These are phyloP conservation scores for Fusarium buxicola DNA, from an alignment of 2,329 filamentous ascomycete genomes.

Conservation along the genomic window DNA sequence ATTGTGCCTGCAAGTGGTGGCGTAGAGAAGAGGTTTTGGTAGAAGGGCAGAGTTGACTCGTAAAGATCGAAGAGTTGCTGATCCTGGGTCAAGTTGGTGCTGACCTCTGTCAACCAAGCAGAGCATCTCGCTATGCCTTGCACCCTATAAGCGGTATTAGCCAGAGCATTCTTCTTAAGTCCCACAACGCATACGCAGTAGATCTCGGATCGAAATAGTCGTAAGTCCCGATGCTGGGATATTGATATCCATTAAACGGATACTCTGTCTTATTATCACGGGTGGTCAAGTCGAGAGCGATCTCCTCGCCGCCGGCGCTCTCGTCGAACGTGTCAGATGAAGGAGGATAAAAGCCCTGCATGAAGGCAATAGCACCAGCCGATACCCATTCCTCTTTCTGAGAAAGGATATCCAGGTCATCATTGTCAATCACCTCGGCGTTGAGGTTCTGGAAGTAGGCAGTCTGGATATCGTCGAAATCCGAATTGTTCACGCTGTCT, in stretches of 20 bases:
- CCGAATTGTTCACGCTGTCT: constrained; percentile 37
- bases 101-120: constrained; percentile 51
- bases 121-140: constrained; percentile 55
- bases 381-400: constrained; percentile 63
- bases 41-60: constrained; percentile 53
- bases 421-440: constrained; percentile 60
- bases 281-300: constrained; percentile 55
- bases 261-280: constrained; percentile 65
- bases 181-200: constrained; percentile 55
- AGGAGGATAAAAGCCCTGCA: constrained; percentile 88
- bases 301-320: constrained; percentile 48
- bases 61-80: constrained; percentile 41
- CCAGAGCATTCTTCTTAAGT: not conserved
- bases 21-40: constrained; percentile 56
- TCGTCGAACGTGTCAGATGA: constrained; percentile 54
- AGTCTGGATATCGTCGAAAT: constrained; percentile 42
- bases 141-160: constrained; percentile 46
- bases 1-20: constrained; percentile 54
- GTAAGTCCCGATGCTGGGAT: constrained; percentile 74
- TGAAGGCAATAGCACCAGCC: constrained; percentile 78
- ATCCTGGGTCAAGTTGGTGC: constrained; percentile 43
- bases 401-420: constrained; percentile 57
- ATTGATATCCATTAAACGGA: constrained; percentile 83
- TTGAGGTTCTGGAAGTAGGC: constrained; percentile 58
- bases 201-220: constrained; percentile 58